Percentiles rank a stretch among this genome's conserved stretches.
Evolutionary conservation across 805 yeast genomes (phyloP).

Genomic region (Metahyphopichia silvanorum): DNA sequence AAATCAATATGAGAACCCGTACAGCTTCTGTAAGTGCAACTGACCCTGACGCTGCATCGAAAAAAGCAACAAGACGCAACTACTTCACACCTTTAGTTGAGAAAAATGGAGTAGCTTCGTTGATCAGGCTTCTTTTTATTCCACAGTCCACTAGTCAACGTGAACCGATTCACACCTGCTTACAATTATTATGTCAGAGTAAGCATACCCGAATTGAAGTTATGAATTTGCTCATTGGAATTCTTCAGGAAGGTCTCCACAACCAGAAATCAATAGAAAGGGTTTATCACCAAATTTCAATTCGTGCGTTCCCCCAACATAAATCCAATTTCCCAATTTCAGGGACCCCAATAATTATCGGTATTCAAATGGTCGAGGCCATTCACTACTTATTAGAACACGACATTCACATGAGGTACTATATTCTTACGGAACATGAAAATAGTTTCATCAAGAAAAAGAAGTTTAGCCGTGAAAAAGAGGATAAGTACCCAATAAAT

Average conservation of each 20-base stretch:
- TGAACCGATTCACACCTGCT: slow-evolving; percentile 60
- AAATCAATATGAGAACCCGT: slow-evolving; percentile 1
- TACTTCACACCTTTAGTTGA: slow-evolving; percentile 70
- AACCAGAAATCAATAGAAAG: slow-evolving; percentile 61
- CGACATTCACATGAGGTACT: slow-evolving; percentile 65
- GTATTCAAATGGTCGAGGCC: slow-evolving; percentile 74
- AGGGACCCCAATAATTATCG: slow-evolving; percentile 66
- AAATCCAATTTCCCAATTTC: slow-evolving; percentile 49
- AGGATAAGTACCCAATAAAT: slow-evolving; percentile 69
- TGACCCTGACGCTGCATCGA: slow-evolving; percentile 9
- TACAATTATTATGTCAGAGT: slow-evolving; percentile 66
- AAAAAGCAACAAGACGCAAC: slow-evolving; percentile 23
- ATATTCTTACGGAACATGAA: slow-evolving; percentile 74
- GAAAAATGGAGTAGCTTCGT: slow-evolving; percentile 67
- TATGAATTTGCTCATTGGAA: slow-evolving; percentile 60
- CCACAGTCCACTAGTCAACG: slow-evolving; percentile 66
- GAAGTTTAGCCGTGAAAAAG: slow-evolving; percentile 30
- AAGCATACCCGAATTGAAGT: slow-evolving; percentile 78
- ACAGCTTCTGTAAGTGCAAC: slow-evolving; percentile 2
- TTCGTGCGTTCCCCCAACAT: slow-evolving; percentile 35
- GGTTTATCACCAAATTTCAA: slow-evolving; percentile 55
- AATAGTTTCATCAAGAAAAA: slow-evolving; percentile 35
- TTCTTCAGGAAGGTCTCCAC: slow-evolving; percentile 71
- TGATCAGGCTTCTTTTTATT: slow-evolving; percentile 66
- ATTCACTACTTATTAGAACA: slow-evolving; percentile 67